phyloP scores from a whole-genome alignment of 2,329 filamentous ascomycete species.

The Colletotrichum australisinense region DNA sequence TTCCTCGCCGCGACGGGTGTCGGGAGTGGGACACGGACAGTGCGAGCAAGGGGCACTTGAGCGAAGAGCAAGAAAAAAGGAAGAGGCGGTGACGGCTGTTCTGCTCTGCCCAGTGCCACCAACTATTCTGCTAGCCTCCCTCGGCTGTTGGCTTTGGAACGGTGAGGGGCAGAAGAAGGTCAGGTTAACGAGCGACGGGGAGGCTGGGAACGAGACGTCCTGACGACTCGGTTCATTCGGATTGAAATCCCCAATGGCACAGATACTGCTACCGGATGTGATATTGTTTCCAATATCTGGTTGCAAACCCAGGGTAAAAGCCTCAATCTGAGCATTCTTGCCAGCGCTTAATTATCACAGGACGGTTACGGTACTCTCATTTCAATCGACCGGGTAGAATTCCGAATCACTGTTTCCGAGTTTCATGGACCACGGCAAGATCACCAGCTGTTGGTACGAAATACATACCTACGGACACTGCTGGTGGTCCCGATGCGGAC shows the following conservation, averaged over 20 bases:
- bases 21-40: constrained; percentile 33
- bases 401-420: no score
- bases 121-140: constrained; percentile 21
- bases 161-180: constrained; percentile 29
- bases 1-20: constrained; percentile 16
- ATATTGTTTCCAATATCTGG: not conserved
- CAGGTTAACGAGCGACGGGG: constrained; percentile 12
- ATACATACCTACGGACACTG: not conserved
- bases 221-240: not conserved
- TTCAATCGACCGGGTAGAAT: not conserved
- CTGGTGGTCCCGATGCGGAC: constrained; percentile 2
- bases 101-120: constrained; percentile 6
- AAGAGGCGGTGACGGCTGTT: constrained; percentile 34
- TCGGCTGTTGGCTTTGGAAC: constrained; percentile 30
- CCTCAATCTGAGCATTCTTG: not conserved
- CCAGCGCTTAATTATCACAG: not conserved
- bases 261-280: not conserved
- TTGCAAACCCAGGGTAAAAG: not conserved
- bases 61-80: not conserved
- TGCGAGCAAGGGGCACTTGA: constrained; percentile 28
- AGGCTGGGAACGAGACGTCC: constrained; percentile 22
- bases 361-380: not conserved
- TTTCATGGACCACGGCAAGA: no score
- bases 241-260: not conserved
- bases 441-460: no score